Base-by-base conservation (phyloP, 2,329 filamentous ascomycete species). In the Zalaria sp. region DNA sequence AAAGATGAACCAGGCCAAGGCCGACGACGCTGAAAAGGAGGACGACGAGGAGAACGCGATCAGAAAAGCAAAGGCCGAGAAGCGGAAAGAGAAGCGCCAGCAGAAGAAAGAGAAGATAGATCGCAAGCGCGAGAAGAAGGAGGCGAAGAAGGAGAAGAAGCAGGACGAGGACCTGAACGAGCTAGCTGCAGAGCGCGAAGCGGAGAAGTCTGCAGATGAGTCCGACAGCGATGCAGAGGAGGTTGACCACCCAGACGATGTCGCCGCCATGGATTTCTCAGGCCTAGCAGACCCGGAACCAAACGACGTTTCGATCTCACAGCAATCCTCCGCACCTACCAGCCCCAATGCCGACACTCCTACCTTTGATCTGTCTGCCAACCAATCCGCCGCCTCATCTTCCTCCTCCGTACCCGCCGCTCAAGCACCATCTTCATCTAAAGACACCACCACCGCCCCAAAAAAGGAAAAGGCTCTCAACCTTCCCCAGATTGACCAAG, bases 401-500 rank as follows among this genome's bases (percentile, higher is more conserved):
- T 69, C 67, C 3, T 61, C 64, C 36, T 68, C 67, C 35, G 48
- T 58, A 38, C 62, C 64, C 5, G 59, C 61, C 10, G 51, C 57
- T 25, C 46, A 49, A 10, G 39, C 47, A 18, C 40, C 46, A 27
- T 6, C 28, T 4, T 10, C 39, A 27, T 46, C 48, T 53, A 41
- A 57, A 57, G 44, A 56, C 53, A 43, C 47, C 54, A 25, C 25
- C 11, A 7, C 51, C 18, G 56, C 55, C 39, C 31, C 39, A 36
- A 53, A 46, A 43, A 55, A 46, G 31, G 43, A 43, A 27, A 45
- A 45, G 25, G 41, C 43, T 25, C 38, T 47, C 51, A 53, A 58
- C 51, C 53, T 55, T 38, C 67, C 63, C 45, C 81, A 81, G 42
- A 68, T 77, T 47, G 80, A 88, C 55, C 81, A 80, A 35, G 77